Conservation (phyloP, 1,139 yeast genomes). For the Yamadazyma triangularis region DNA sequence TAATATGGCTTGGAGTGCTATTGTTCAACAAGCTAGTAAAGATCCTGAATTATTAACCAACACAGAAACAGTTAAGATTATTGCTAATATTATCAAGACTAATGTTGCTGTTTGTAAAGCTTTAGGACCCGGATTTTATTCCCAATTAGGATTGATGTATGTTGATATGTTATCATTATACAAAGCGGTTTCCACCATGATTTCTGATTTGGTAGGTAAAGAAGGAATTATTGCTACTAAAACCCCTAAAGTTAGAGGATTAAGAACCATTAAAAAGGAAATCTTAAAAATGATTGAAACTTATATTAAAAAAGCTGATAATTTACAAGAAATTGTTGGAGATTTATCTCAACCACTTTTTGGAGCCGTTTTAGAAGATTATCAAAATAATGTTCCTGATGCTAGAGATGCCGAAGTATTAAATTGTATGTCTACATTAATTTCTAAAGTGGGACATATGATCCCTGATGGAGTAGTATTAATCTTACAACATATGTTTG, state of each 20-base stretch:
- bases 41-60: conserved; percentile 82
- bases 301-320: conserved; percentile 82
- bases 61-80: conserved; percentile 85
- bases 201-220: conserved; percentile 70
- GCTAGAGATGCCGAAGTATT: conserved; percentile 98
- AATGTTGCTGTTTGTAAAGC: conserved; percentile 93
- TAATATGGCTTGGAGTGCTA: conserved; percentile 90
- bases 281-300: conserved; percentile 85
- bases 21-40: conserved; percentile 81
- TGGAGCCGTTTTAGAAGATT: conserved; percentile 85
- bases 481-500: conserved; percentile 87
- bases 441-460: conserved; percentile 78
- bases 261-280: conserved; percentile 95
- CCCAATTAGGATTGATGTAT: conserved; percentile 84
- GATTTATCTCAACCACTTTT: conserved; percentile 82
- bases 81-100: conserved; percentile 90
- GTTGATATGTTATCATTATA: conserved; percentile 87
- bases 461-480: conserved; percentile 88
- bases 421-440: conserved; percentile 90
- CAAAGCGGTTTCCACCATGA: conserved; percentile 86
- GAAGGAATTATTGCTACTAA: conserved; percentile 89
- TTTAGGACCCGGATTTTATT: conserved; percentile 85
- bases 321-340: conserved; percentile 78
- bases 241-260: conserved; percentile 91
- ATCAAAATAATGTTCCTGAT: conserved; percentile 84